phyloP scores from a whole-genome alignment of 495 filamentous ascomycete genomes.

The Annulohypoxylon moriforme region DNA sequence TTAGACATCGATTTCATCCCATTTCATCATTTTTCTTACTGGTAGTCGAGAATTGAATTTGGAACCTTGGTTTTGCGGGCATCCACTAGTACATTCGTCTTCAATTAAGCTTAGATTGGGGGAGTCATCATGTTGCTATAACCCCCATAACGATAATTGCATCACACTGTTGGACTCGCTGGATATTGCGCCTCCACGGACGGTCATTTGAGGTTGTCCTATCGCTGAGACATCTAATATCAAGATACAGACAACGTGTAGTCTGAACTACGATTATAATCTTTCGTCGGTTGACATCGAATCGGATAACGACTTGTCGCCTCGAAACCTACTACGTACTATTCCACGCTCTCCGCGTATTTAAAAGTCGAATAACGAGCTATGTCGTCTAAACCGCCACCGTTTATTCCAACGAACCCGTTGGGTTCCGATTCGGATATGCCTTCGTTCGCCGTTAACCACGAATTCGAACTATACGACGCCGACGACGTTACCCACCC shows the following conservation, averaged over 20 bases:
- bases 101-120: slow-evolving; percentile 28
- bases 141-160: slow-evolving; percentile 2
- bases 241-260: not conserved
- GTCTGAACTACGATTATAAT: not conserved
- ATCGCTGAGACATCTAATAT: not conserved
- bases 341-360: not conserved
- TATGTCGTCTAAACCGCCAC: slow-evolving; percentile 43
- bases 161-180: slow-evolving; percentile 31
- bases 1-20: slow-evolving; percentile 19
- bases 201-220: not conserved
- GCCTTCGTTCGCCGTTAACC: slow-evolving; percentile 23
- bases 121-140: slow-evolving; percentile 42
- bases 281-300: slow-evolving; percentile 6
- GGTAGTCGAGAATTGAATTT: not conserved
- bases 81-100: slow-evolving; percentile 5
- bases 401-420: slow-evolving; percentile 30
- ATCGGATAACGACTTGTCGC: slow-evolving; percentile 17
- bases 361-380: slow-evolving; percentile 1
- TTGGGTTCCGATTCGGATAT: slow-evolving; percentile 33
- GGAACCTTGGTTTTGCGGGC: not conserved
- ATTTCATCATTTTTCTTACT: slow-evolving; percentile 5
- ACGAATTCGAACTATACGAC: slow-evolving; percentile 39
- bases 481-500: slow-evolving; percentile 19
- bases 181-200: slow-evolving; percentile 7
- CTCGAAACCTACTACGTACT: not conserved